A percentile compares a stretch with the other conserved stretches of the same genome.
These are phyloP conservation scores for Paramecium sonneborni DNA, from an alignment of 73 alveolate genomes.

Conservation along the genomic window DNA sequence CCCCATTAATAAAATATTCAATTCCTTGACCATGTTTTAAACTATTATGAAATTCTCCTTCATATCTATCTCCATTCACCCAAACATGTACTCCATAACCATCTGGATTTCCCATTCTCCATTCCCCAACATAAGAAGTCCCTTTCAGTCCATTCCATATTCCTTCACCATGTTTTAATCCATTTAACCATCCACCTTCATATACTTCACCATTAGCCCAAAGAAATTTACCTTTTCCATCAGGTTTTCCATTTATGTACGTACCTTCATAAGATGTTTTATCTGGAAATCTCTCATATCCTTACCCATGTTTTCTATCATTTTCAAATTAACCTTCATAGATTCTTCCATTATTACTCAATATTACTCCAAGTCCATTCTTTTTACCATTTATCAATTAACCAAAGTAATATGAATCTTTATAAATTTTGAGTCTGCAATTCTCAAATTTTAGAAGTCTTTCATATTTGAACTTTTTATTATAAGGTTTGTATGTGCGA, in stretches of 20 bases:
- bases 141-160: slow-evolving; percentile 73
- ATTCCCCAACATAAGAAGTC: slow-evolving; percentile 80
- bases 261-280: slow-evolving; percentile 81
- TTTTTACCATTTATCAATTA: slow-evolving; percentile 38
- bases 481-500: not conserved
- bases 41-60: slow-evolving; percentile 66
- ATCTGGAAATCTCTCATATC: slow-evolving; percentile 81
- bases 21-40: slow-evolving; percentile 70
- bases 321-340: slow-evolving; percentile 68
- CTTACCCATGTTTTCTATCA: slow-evolving; percentile 68
- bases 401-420: slow-evolving; percentile 34
- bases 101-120: slow-evolving; percentile 79
- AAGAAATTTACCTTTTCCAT: slow-evolving; percentile 84
- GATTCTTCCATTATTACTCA: slow-evolving; percentile 44
- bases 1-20: slow-evolving; percentile 72
- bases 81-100: slow-evolving; percentile 81
- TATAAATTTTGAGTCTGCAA: slow-evolving; percentile 33
- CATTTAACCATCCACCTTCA: slow-evolving; percentile 77
- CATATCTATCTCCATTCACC: slow-evolving; percentile 68
- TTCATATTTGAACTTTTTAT: not conserved
- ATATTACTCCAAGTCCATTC: slow-evolving; percentile 51
- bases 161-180: slow-evolving; percentile 76
- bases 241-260: slow-evolving; percentile 84
- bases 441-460: not conserved
- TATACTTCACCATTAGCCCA: slow-evolving; percentile 84